Evolutionary conservation across 805 yeast genomes (phyloP), one percentile per base, ranked within the genome.

Genomic region (fission yeast (Schizosaccharomyces pombe)): DNA sequence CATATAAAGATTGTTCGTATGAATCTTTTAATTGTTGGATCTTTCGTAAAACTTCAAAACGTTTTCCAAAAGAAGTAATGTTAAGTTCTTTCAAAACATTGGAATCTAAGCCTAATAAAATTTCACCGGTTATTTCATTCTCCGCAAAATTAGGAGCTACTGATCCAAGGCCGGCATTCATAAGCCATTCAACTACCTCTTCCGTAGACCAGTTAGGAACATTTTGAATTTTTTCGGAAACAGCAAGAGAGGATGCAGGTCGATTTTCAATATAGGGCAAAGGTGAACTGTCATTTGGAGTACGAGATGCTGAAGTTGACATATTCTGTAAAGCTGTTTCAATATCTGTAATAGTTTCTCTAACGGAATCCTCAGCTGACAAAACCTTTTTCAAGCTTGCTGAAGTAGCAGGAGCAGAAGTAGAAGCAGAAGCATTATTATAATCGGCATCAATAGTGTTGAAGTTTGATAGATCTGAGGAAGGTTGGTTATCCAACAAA

Each of bases 1-100:
- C 52, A 47, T 19, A 37, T 8, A 37, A 24, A 4, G 43, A 16
- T 37, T 37, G 43, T 6, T 29, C 28, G n/a, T 47, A 28, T 19
- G 24, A 19, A 30, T 26, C 39, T 26, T 19, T 16, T 2, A 52
- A 52, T 37, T 78, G 75, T 64, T 85, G 94, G 61, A 91, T 89
- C 64, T 85, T 94, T 63, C 85, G 86, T 66, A 78, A 80, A 52
- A 91, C 77, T 65, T 87, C 95, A 67, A 86, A 91, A 58, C 99
- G 75, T 0, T 95, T 87, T 29, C 99, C 99, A 69, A 91, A 91
- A 3, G 94, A 83, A 52, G 77, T 73, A 54, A 91, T 89, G 56
- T 87, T 98, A 56, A 91, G 70, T 66, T 91, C 99, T 64, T 89
- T 91, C 62, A 91, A 72, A 62, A 83, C 83, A 1, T 85, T 75